Evolutionary conservation across 441 rosid species (phyloP).

Genomic region (Aquilaria agallochum): DNA sequence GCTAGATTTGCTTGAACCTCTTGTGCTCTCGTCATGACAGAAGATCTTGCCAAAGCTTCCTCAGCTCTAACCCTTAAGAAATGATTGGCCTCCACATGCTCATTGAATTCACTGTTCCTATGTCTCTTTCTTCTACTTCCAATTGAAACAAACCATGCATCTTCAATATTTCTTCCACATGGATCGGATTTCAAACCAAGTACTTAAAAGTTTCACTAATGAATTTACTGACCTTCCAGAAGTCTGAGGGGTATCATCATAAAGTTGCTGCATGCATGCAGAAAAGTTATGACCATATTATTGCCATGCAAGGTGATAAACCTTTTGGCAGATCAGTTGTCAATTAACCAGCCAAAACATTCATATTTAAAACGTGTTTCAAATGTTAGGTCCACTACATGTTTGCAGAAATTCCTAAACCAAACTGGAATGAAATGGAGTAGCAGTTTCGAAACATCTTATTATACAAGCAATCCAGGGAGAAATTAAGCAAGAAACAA

Average conservation of each 20-base stretch:
- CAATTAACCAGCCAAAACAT: background rate
- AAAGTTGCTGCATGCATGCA: background rate
- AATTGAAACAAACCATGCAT: background rate
- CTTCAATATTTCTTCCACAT: slow-evolving; percentile 2
- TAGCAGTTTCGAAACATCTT: too few species aligned
- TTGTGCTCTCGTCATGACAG: slow-evolving; percentile 29
- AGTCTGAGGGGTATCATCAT: background rate
- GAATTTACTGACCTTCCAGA: slow-evolving; percentile 7
- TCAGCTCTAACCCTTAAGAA: slow-evolving; percentile 8
- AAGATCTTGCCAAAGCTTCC: slow-evolving; percentile 15
- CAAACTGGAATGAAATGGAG: background rate
- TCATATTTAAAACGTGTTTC: too few species aligned
- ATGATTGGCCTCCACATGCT: slow-evolving; percentile 14
- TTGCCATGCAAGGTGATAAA: too few species aligned
- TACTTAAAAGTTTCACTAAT: background rate
- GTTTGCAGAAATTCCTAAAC: background rate
- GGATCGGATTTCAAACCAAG: background rate
- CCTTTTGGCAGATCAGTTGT: background rate
- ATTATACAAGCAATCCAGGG: too few species aligned
- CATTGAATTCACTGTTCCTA: slow-evolving; percentile 22
- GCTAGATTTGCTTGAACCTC: slow-evolving; percentile 28
- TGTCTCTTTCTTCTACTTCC: slow-evolving; percentile 32
- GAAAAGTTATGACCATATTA: too few species aligned
- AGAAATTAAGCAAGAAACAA: too few species aligned
- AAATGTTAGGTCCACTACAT: too few species aligned